Evolutionary conservation across 2,329 filamentous ascomycete species (phyloP).

Genomic region (Colletotrichum kahawae): DNA sequence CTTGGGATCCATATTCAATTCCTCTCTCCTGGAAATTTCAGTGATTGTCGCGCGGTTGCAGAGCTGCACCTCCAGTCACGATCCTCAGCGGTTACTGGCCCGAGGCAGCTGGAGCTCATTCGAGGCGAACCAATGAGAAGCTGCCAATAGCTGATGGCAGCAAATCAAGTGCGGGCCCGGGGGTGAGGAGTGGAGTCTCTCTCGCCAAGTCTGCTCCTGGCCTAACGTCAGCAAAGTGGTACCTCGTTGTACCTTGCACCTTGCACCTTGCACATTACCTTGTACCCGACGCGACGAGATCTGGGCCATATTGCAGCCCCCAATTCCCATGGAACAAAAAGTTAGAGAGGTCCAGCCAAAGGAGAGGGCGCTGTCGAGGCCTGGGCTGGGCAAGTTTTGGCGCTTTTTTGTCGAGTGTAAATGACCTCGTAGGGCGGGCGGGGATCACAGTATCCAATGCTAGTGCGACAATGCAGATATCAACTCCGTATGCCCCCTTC

Average conservation of each 20-base stretch:
- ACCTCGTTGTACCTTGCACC: background rate
- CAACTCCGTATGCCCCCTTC: background rate
- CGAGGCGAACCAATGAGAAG: background rate
- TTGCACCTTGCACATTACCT: background rate
- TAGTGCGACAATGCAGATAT: conserved; percentile 1
- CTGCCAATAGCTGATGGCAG: background rate
- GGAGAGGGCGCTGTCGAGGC: background rate
- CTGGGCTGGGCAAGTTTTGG: background rate
- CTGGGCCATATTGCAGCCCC: background rate
- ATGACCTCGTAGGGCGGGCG: background rate
- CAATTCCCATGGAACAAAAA: background rate
- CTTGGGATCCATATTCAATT: background rate
- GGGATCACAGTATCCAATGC: background rate
- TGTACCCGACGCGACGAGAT: background rate
- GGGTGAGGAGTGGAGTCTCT: background rate
- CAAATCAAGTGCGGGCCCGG: conserved; percentile 11
- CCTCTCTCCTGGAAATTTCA: background rate
- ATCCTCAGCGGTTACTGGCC: conserved; percentile 16
- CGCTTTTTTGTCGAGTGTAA: background rate
- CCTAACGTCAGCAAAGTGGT: conserved; percentile 6
- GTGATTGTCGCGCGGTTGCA: conserved; percentile 21
- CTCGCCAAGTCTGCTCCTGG: conserved; percentile 5
- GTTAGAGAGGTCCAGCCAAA: background rate
- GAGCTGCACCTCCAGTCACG: conserved; percentile 19
- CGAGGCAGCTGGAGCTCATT: conserved; percentile 1